Base-by-base conservation (phyloP, 164 flowering plant genomes). In the Tetracentron sinense region DNA sequence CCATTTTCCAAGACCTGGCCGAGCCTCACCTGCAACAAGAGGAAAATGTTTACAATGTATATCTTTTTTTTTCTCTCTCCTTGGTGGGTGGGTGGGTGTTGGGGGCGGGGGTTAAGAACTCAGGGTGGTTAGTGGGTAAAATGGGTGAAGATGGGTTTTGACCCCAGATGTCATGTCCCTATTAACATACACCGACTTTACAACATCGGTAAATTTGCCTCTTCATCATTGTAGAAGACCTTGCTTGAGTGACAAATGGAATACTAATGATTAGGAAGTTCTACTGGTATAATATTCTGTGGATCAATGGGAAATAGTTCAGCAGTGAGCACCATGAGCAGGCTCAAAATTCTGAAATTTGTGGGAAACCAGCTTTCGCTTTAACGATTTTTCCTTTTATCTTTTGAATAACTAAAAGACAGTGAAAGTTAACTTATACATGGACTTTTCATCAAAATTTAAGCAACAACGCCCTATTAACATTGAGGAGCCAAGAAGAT, bases 1-100 rank as follows among this genome's bases (percentile, higher is more conserved):
- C 91, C 89, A 72, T 66, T 71, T 46, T 79, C 87, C 62, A 70
- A 52, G 46, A 86, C 50, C 60, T 76, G 70, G 22, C 85, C 87
- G 55, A 80, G 79, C 72, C 88, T 80, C 47, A 86, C 88, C 92
- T 88, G 83, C 5, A 77, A 57, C 26, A 42, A 10, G 46, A 63
- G 19, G 23, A 48, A 48, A 25, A 8, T 31, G n/a, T 21, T 29
- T 22, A 62, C 50, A 63, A 15, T 16, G 17, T 57, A 17, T 1
- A 38, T 8, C 44, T 8, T 38, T 38, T 38, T 38, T 38, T 38
- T 38, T 38, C 11, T 8, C 14, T 10, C 44, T 38, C 11, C 11
- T 38, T 8, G 14, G 44, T 38, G 44, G n/a, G 44, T 38, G 8
- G 15, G 1, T 38, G 44, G 44, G 8, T 38, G 11, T 38, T 38